Conservation (phyloP, 176 grass and related monocot genomes). For the Triticum timopheevii region DNA sequence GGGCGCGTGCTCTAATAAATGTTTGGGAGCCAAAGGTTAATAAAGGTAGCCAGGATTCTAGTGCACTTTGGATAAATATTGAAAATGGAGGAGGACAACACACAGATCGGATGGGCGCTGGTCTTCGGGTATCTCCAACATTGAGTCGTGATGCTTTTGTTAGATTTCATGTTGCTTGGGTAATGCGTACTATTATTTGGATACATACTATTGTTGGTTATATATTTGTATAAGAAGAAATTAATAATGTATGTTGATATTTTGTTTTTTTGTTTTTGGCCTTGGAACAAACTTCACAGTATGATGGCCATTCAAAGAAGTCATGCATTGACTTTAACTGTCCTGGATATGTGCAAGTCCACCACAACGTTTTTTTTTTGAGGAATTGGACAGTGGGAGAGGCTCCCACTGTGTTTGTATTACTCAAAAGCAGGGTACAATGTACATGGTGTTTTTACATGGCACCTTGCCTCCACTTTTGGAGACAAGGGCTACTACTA, state of each 20-base stretch:
- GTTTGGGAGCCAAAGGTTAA: neutral
- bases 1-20: neutral
- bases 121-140: constrained; percentile 2
- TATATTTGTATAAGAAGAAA: neutral
- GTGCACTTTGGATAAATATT: neutral
- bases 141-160: constrained; percentile 6
- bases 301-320: neutral
- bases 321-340: neutral
- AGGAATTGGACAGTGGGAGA: too few species aligned
- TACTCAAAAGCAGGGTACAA: too few species aligned
- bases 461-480: too few species aligned
- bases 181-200: neutral
- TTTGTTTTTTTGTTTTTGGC: neutral
- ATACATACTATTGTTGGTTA: neutral
- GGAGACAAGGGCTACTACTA: too few species aligned
- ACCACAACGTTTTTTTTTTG: too few species aligned
- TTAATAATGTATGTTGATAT: neutral
- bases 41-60: neutral
- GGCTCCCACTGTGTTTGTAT: too few species aligned
- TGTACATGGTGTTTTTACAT: too few species aligned
- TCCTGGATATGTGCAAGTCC: constrained; percentile 39
- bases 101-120: neutral
- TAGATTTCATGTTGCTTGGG: constrained; percentile 22
- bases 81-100: neutral
- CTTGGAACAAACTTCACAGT: neutral